These are phyloP conservation scores for Cordyceps cateniannulata DNA, from an alignment of 2,329 filamentous ascomycete genomes.

Conservation along the genomic window DNA sequence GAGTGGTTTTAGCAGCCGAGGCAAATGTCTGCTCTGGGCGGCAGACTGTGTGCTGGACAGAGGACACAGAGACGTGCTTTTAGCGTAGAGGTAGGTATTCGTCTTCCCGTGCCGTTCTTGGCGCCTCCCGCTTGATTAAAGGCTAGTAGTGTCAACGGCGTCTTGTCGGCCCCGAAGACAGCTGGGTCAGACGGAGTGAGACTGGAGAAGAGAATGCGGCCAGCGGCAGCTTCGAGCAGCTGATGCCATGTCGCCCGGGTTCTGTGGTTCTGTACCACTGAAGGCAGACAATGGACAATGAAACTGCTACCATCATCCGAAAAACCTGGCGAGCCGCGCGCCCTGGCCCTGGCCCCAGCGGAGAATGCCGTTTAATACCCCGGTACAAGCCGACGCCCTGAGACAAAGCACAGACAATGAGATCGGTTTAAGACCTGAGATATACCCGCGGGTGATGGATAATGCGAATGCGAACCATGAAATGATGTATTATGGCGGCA, in stretches of 20 bases:
- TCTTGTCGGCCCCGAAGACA: background rate
- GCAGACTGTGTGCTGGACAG: background rate
- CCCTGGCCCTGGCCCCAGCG: background rate
- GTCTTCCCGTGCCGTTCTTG: background rate
- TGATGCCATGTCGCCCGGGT: background rate
- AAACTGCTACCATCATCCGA: background rate
- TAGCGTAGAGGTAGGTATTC: too few species aligned
- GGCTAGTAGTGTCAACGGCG: background rate
- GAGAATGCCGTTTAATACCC: background rate
- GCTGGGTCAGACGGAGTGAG: background rate
- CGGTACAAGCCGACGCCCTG: background rate
- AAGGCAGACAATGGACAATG: background rate
- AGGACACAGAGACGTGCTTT: too few species aligned
- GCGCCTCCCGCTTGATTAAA: background rate
- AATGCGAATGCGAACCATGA: background rate
- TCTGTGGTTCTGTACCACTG: background rate
- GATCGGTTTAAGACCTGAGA: background rate
- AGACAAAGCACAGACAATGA: background rate
- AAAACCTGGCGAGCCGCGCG: background rate
- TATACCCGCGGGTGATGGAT: background rate
- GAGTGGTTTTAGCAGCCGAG: background rate
- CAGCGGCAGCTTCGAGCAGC: background rate
- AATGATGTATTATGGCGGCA: background rate
- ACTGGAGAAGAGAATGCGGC: background rate
- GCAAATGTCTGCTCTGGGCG: background rate